Percentiles rank a stretch among this genome's conserved stretches.
These are phyloP conservation scores for Rossbeevera mucosa DNA, from an alignment of 768 basidiomycete species.

Conservation along the genomic window DNA sequence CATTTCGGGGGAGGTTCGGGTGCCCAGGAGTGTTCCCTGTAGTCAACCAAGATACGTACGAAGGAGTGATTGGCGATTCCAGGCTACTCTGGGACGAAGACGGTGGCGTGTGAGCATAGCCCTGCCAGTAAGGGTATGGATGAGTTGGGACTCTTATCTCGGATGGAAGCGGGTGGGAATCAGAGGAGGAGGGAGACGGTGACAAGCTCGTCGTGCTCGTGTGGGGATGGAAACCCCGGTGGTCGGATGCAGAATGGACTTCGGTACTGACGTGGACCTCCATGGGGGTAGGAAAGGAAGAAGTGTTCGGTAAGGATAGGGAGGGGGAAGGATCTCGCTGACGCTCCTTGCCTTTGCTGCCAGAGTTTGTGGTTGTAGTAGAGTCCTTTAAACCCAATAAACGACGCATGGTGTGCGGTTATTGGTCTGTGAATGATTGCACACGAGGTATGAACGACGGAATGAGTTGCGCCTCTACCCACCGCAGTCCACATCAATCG, in stretches of 20 bases:
- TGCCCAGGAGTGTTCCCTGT: constrained; percentile 8
- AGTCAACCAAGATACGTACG: constrained; percentile 38
- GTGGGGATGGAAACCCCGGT: constrained; percentile 15
- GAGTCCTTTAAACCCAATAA: constrained; percentile 28
- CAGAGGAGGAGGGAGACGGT: constrained; percentile 21
- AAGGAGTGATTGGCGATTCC: constrained; percentile 34
- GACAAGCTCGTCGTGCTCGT: constrained; percentile 15
- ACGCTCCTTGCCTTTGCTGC: constrained; percentile 23
- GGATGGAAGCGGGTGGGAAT: constrained; percentile 23
- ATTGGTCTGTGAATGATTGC: constrained; percentile 11
- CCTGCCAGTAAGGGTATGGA: constrained; percentile 34
- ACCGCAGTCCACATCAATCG: constrained; percentile 17
- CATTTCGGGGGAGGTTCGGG: constrained; percentile 3
- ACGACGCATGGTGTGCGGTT: constrained; percentile 27
- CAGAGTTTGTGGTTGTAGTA: constrained; percentile 4
- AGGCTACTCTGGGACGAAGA: constrained; percentile 29
- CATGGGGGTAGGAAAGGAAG: constrained; percentile 11
- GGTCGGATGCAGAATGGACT: constrained; percentile 21
- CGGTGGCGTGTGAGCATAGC: constrained; percentile 27
- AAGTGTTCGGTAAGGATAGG: constrained; percentile 2
- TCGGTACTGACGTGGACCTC: constrained; percentile 30
- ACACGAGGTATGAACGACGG: constrained; percentile 15
- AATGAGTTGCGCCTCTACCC: constrained; percentile 6
- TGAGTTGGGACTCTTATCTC: constrained; percentile 32
- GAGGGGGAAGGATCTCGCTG: constrained; percentile 11